Evolutionary conservation across 257 asterid species (phyloP).

Genomic region (Solanum chmielewskii): DNA sequence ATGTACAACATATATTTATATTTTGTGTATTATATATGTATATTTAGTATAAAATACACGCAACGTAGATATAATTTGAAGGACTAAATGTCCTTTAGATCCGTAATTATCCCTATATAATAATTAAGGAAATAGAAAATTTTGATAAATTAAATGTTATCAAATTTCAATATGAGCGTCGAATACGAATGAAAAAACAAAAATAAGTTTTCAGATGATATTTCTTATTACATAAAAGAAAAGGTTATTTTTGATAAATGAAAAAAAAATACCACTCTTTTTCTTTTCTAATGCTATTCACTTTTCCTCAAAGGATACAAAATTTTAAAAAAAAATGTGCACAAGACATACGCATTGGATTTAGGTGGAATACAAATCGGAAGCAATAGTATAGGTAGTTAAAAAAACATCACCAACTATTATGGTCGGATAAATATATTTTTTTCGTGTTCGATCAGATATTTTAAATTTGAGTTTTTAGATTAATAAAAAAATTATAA

Average conservation of each 20-base stretch:
- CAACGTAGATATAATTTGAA: neutral
- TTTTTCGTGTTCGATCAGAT: neutral
- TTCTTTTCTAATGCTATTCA: neutral
- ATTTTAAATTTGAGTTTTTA: neutral
- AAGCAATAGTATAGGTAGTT: neutral
- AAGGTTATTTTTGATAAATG: neutral
- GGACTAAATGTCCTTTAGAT: neutral
- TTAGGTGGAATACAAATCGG: neutral
- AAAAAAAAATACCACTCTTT: neutral
- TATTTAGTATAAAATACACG: neutral
- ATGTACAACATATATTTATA: neutral
- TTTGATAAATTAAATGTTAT: neutral
- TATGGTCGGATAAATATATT: neutral
- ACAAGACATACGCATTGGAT: neutral
- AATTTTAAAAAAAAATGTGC: neutral
- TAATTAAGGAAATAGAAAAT: neutral
- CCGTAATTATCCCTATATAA: neutral
- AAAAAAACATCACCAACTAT: neutral
- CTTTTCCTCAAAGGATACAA: neutral
- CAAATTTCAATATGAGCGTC: rapidly evolving
- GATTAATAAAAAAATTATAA: neutral
- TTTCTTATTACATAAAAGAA: neutral
- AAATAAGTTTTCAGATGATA: neutral
- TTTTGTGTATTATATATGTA: neutral
- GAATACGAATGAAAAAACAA: neutral